Percentiles rank a stretch among this genome's conserved stretches.
Conservation (phyloP, 2,329 filamentous ascomycete genomes). For the Hawksworthiomyces lignivorus region DNA sequence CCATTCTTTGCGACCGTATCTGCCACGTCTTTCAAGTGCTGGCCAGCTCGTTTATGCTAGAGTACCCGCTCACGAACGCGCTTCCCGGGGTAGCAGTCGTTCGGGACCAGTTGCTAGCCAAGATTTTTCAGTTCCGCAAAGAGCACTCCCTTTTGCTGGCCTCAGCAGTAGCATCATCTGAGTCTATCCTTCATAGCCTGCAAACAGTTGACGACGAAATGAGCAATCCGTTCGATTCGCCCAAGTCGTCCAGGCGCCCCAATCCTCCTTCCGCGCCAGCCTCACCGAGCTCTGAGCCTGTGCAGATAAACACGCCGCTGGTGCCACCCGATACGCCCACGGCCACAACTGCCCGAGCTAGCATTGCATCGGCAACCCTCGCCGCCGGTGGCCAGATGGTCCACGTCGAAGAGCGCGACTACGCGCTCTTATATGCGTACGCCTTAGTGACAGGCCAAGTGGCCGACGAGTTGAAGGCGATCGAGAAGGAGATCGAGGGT, state of each 20-base stretch:
- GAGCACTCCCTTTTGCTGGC: conserved; percentile 37
- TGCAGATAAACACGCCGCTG: too few relatives aligned
- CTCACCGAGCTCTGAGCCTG: not conserved
- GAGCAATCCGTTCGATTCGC: not conserved
- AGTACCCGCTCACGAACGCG: conserved; percentile 86
- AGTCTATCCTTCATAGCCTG: not conserved
- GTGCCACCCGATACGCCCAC: too few relatives aligned
- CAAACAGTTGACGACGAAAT: not conserved
- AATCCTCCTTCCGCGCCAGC: not conserved
- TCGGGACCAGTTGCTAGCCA: conserved; percentile 75
- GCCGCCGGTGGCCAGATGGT: conserved; percentile 18
- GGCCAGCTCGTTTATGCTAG: conserved; percentile 86
- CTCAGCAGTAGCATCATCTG: not conserved
- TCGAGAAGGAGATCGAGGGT: conserved; percentile 53
- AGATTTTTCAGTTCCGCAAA: conserved; percentile 79
- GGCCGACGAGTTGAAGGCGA: conserved; percentile 54
- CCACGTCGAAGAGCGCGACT: conserved; percentile 66
- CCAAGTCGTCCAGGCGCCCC: too few relatives aligned
- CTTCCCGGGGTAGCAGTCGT: conserved; percentile 75
- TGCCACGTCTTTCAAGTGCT: conserved; percentile 83
- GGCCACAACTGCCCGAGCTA: too few relatives aligned
- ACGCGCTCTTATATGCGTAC: conserved; percentile 88
- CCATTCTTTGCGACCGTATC: conserved; percentile 76
- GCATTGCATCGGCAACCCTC: not conserved
- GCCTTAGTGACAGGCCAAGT: conserved; percentile 62